Evolutionary conservation across 139 green algal species (phyloP).

Genomic region (Picochlorum sp.): DNA sequence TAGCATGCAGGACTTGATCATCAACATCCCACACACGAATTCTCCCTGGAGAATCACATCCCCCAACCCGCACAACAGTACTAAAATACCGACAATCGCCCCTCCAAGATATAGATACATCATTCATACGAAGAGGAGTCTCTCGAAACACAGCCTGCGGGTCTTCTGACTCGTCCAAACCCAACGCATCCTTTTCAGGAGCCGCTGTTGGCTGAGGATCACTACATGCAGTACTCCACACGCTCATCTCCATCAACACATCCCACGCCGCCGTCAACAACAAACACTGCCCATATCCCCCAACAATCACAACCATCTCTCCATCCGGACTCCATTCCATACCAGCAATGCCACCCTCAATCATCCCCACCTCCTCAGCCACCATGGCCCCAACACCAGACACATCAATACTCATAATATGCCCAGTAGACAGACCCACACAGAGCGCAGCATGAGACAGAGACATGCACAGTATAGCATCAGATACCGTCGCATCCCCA

Average conservation of each 20-base stretch:
- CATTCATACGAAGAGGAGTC: neutral
- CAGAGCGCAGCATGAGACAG: too few relatives aligned
- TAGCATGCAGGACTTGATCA: slow-evolving; percentile 47
- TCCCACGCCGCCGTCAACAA: slow-evolving; percentile 54
- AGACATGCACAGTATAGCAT: too few relatives aligned
- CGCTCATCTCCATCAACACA: slow-evolving; percentile 3
- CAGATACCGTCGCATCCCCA: too few relatives aligned
- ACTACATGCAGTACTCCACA: neutral
- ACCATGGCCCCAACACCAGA: neutral
- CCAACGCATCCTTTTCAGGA: neutral
- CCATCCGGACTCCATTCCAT: slow-evolving; percentile 73
- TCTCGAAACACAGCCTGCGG: neutral
- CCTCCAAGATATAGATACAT: slow-evolving; percentile 57
- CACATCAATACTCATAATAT: slow-evolving; percentile 45
- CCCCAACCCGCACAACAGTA: slow-evolving; percentile 20
- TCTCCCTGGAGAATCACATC: neutral
- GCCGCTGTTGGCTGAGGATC: neutral
- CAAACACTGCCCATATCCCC: slow-evolving; percentile 46
- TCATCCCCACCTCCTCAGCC: slow-evolving; percentile 44
- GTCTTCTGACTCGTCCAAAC: neutral
- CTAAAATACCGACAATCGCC: slow-evolving; percentile 70
- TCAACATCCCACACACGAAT: slow-evolving; percentile 62
- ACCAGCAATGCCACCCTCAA: slow-evolving; percentile 54
- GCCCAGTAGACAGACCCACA: slow-evolving; percentile 31
- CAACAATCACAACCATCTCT: slow-evolving; percentile 61